A percentile compares a stretch with the other conserved stretches of the same genome.
Evolutionary conservation across 306 rosid species (phyloP).

Genomic region (Vigna trinervia): DNA sequence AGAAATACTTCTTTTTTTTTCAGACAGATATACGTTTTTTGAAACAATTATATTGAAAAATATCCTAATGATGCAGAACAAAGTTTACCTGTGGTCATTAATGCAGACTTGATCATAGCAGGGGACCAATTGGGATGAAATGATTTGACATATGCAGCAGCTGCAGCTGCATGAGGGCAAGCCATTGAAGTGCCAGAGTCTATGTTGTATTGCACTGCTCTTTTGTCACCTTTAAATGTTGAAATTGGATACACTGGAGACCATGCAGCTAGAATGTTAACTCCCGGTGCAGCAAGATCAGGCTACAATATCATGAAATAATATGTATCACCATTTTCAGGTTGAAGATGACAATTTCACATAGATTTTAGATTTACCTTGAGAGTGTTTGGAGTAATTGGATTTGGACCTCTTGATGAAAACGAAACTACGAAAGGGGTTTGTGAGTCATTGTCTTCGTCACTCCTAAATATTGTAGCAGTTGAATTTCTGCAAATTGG

Average conservation of each 20-base stretch:
- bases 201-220: slow-evolving; percentile 10
- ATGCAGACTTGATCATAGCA: slow-evolving; percentile 54
- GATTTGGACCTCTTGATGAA: slow-evolving; percentile 76
- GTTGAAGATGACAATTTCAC: not conserved
- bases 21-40: no score
- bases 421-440: slow-evolving; percentile 48
- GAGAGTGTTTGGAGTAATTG: slow-evolving; percentile 49
- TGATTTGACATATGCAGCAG: slow-evolving; percentile 63
- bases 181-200: slow-evolving; percentile 62
- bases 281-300: slow-evolving; percentile 57
- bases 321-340: not conserved
- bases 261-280: slow-evolving; percentile 56
- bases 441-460: slow-evolving; percentile 18
- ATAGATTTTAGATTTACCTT: slow-evolving; percentile 43
- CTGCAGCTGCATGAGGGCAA: slow-evolving; percentile 56
- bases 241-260: slow-evolving; percentile 35
- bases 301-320: slow-evolving; percentile 45
- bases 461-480: slow-evolving; percentile 53
- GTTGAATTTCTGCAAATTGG: slow-evolving; percentile 42
- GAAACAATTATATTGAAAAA: no score
- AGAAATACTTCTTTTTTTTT: no score
- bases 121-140: slow-evolving; percentile 62
- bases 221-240: slow-evolving; percentile 8
- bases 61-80: no score
- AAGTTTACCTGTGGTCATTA: slow-evolving; percentile 56